Evolutionary conservation across 2,329 filamentous ascomycete genomes (phyloP).

Genomic region (Calonectria ilicicola): DNA sequence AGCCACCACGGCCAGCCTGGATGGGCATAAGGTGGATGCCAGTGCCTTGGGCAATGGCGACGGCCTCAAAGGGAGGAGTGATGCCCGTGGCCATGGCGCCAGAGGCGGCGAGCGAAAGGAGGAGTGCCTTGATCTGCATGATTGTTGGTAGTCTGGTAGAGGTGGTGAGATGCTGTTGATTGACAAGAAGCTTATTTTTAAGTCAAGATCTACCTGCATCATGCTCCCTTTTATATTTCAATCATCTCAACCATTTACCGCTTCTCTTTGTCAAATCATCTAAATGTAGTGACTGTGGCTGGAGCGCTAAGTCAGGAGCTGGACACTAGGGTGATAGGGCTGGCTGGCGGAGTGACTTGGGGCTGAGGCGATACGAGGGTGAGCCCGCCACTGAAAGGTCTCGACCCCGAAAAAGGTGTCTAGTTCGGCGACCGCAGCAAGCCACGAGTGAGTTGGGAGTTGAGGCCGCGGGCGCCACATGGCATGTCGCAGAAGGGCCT

Average conservation of each 20-base stretch:
- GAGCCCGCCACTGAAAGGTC: background rate
- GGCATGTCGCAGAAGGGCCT: background rate
- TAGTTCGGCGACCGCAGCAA: background rate
- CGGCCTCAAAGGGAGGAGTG: constrained; percentile 58
- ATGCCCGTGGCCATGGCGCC: constrained; percentile 43
- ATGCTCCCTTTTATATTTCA: background rate
- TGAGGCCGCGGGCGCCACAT: background rate
- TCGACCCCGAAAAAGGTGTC: background rate
- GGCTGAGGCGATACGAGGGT: background rate
- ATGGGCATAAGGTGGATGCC: constrained; percentile 60
- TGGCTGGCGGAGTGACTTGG: background rate
- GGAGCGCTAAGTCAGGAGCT: background rate
- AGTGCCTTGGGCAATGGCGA: constrained; percentile 62
- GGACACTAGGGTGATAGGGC: background rate
- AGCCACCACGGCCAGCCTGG: constrained; percentile 56
- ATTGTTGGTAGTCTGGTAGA: background rate
- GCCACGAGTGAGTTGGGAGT: background rate
- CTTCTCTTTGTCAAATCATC: background rate
- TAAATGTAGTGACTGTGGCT: background rate
- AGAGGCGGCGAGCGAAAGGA: constrained; percentile 40
- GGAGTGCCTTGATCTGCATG: constrained; percentile 45
- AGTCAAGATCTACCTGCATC: no score
- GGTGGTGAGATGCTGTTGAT: no score
- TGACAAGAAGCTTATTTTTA: background rate
- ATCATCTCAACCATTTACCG: background rate